These are phyloP conservation scores for Fomitiporia mediterranea DNA, from an alignment of 1,284 basidiomycete species.

Conservation along the genomic window DNA sequence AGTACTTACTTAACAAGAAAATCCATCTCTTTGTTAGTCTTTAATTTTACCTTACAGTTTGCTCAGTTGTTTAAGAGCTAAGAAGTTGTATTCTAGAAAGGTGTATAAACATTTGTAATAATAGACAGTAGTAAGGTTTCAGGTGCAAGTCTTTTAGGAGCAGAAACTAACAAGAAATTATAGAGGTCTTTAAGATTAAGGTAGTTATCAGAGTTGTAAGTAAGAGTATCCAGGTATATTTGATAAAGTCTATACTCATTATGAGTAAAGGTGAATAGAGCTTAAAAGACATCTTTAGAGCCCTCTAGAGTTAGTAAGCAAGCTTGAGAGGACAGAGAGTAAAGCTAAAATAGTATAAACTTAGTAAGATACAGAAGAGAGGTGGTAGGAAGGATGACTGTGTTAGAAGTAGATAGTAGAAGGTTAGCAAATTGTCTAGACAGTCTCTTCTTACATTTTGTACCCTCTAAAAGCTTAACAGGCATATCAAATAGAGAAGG, in stretches of 20 bases:
- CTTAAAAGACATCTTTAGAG: too few relatives aligned
- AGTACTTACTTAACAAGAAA: slow-evolving; percentile 29
- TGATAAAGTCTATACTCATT: background rate
- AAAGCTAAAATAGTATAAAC: background rate
- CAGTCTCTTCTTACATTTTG: background rate
- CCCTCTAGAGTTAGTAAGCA: background rate
- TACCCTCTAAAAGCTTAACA: background rate
- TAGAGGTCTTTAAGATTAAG: background rate
- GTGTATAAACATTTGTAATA: background rate
- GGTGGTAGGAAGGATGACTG: background rate
- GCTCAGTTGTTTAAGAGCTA: slow-evolving; percentile 21
- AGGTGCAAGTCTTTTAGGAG: background rate
- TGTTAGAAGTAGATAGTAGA: background rate
- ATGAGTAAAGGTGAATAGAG: background rate
- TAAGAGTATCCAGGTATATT: background rate
- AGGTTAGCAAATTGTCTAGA: background rate
- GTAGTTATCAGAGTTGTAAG: background rate
- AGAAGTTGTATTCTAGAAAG: slow-evolving; percentile 7
- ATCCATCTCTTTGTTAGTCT: slow-evolving; percentile 27
- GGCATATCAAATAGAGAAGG: background rate
- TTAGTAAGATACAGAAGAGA: background rate
- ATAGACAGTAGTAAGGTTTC: background rate
- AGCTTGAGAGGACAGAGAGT: background rate
- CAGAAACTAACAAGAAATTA: background rate
- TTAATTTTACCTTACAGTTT: slow-evolving; percentile 22